Percentiles rank a stretch among this genome's conserved stretches.
phyloP scores from a whole-genome alignment of 805 yeast genomes.

The Schwanniomyces vanrijiae region DNA sequence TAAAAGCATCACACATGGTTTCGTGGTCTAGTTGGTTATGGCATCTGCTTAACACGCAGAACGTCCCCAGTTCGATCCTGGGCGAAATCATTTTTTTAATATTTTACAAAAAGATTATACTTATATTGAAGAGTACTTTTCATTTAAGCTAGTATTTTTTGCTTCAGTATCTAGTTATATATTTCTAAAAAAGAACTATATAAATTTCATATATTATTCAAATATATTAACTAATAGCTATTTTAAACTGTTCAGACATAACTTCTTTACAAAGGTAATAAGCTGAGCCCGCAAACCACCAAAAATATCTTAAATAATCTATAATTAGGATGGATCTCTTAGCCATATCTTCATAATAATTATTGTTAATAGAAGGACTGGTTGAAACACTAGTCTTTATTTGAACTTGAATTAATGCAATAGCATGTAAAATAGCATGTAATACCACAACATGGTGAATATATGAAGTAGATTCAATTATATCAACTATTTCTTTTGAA shows the following conservation, averaged over 20 bases:
- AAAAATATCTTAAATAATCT: slow-evolving; percentile 15
- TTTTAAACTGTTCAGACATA: not conserved
- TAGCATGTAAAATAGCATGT: not conserved
- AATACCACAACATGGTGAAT: slow-evolving; percentile 20
- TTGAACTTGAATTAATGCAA: not conserved
- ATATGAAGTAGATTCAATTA: slow-evolving; percentile 8
- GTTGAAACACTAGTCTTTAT: not conserved
- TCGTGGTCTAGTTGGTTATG: slow-evolving; percentile 99
- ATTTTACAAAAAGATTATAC: too few relatives aligned
- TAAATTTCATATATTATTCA: too few relatives aligned
- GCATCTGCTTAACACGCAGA: slow-evolving; percentile 99
- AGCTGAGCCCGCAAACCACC: slow-evolving; percentile 31
- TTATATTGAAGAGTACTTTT: too few relatives aligned
- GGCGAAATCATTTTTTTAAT: slow-evolving; percentile 80
- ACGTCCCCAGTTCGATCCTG: slow-evolving; percentile 99
- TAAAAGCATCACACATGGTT: slow-evolving; percentile 4
- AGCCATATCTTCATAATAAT: not conserved
- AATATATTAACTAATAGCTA: too few relatives aligned
- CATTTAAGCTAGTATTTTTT: too few relatives aligned
- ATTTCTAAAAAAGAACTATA: too few relatives aligned
- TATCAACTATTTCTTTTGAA: slow-evolving; percentile 12
- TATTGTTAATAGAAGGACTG: slow-evolving; percentile 1
- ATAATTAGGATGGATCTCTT: slow-evolving; percentile 6
- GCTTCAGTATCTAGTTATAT: too few relatives aligned
- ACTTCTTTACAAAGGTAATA: slow-evolving; percentile 6